Percentiles rank a stretch among this genome's conserved stretches.
phyloP scores from a whole-genome alignment of 306 rosid genomes.

The Prunus campanulata region DNA sequence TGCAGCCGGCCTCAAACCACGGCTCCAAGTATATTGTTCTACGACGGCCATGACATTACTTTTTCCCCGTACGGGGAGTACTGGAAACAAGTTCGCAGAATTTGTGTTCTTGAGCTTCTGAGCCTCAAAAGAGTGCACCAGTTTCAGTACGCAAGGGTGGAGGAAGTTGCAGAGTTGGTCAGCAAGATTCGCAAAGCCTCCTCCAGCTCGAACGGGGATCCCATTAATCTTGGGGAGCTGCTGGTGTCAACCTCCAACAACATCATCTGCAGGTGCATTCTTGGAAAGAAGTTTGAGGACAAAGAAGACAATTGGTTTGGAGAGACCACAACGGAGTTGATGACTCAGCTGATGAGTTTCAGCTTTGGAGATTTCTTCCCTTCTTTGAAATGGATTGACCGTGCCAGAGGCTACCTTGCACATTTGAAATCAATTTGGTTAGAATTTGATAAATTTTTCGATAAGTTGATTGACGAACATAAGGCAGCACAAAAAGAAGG shows the following conservation, averaged over 20 bases:
- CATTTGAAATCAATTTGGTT: conserved; percentile 6
- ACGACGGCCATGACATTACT: conserved; percentile 23
- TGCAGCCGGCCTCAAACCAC: conserved; percentile 18
- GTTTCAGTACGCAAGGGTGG: conserved; percentile 10
- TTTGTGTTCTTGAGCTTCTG: conserved; percentile 35
- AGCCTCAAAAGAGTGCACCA: conserved; percentile 31
- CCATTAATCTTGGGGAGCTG: conserved; percentile 26
- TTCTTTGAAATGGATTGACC: conserved; percentile 39
- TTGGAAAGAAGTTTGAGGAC: conserved; percentile 23
- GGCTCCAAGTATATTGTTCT: conserved; percentile 7
- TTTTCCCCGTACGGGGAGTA: conserved; percentile 31
- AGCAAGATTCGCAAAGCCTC: background rate
- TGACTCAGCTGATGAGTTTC: background rate
- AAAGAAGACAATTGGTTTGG: conserved; percentile 9
- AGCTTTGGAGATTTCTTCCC: conserved; percentile 39
- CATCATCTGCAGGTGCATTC: conserved; percentile 23
- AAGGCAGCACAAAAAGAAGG: background rate
- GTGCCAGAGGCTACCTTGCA: conserved; percentile 18
- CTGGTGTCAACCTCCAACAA: conserved; percentile 18
- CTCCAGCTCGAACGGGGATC: background rate
- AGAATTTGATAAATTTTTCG: conserved; percentile 28
- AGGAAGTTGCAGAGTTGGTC: conserved; percentile 22
- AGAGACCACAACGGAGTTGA: background rate
- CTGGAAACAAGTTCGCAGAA: conserved; percentile 35
- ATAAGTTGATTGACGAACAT: conserved; percentile 32